Percentiles rank a stretch among this genome's conserved stretches.
These are phyloP conservation scores for Mortierella sp. DNA, from an alignment of 371 early-diverging fungal genomes.

Conservation along the genomic window DNA sequence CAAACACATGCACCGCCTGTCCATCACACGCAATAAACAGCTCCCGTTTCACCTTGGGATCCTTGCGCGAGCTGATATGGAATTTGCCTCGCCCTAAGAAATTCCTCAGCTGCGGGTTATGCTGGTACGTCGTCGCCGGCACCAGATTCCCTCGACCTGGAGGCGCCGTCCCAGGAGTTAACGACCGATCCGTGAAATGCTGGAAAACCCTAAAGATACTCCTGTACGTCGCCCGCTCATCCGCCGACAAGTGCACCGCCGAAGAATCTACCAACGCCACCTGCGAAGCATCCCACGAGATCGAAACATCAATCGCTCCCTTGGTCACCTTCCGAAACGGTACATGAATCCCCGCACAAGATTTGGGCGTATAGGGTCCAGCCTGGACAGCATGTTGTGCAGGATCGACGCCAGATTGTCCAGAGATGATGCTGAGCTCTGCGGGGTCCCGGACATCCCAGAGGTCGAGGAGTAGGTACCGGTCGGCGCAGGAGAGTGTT, in stretches of 20 bases:
- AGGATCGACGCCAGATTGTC: conserved; percentile 4
- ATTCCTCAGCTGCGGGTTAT: not conserved
- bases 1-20: conserved; percentile 18
- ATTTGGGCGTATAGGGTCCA: not conserved
- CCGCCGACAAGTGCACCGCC: not conserved
- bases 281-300: conserved; percentile 8
- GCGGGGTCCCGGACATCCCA: conserved; percentile 4
- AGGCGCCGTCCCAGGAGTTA: not conserved
- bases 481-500: not conserved
- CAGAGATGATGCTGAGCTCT: not conserved
- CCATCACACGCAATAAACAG: conserved; percentile 30
- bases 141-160: not conserved
- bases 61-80: conserved; percentile 23
- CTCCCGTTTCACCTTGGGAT: conserved; percentile 17
- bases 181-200: not conserved
- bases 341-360: conserved; percentile 1
- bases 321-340: not conserved
- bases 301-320: not conserved
- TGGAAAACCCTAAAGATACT: conserved; percentile 6
- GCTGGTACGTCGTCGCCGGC: not conserved
- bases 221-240: conserved; percentile 6
- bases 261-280: not conserved
- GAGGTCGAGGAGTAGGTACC: not conserved
- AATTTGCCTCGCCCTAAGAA: conserved; percentile 17
- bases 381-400: conserved; percentile 1